Percentiles rank a stretch among this genome's conserved stretches.
These are phyloP conservation scores for Naematelia aurantialba DNA, from an alignment of 768 basidiomycete genomes.

Conservation along the genomic window DNA sequence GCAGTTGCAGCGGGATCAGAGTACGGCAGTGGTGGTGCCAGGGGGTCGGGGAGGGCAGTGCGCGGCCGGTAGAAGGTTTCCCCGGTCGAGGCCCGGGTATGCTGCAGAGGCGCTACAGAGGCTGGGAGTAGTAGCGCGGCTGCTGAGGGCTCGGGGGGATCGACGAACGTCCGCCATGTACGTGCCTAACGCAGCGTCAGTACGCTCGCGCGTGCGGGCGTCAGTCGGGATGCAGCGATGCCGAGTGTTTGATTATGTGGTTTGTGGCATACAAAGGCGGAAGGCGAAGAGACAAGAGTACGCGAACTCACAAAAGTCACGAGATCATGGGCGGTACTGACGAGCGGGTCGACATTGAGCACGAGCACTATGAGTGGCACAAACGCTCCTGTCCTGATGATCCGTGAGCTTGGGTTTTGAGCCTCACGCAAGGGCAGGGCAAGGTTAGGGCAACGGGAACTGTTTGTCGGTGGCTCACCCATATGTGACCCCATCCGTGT, in stretches of 20 bases:
- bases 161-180: conserved; percentile 16
- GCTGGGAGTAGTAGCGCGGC: conserved; percentile 34
- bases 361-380: conserved; percentile 22
- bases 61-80: conserved; percentile 10
- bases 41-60: conserved; percentile 1
- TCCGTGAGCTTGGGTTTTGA: too few species aligned
- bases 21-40: neutral
- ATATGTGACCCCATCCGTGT: conserved; percentile 8
- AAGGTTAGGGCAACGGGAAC: too few species aligned
- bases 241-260: too few species aligned
- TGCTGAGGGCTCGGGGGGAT: conserved; percentile 34
- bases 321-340: neutral
- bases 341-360: conserved; percentile 21
- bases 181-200: too few species aligned
- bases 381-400: conserved; percentile 28
- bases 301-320: neutral
- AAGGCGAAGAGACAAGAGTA: neutral
- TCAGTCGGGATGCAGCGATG: too few species aligned
- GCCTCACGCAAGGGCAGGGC: too few species aligned
- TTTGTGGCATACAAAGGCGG: too few species aligned
- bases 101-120: conserved; percentile 14
- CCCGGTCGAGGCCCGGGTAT: conserved; percentile 12
- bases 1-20: neutral
- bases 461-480: too few species aligned
- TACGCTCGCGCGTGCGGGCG: too few species aligned